Conservation (phyloP, 169 alveolate species). For the Plasmodium adleri region DNA sequence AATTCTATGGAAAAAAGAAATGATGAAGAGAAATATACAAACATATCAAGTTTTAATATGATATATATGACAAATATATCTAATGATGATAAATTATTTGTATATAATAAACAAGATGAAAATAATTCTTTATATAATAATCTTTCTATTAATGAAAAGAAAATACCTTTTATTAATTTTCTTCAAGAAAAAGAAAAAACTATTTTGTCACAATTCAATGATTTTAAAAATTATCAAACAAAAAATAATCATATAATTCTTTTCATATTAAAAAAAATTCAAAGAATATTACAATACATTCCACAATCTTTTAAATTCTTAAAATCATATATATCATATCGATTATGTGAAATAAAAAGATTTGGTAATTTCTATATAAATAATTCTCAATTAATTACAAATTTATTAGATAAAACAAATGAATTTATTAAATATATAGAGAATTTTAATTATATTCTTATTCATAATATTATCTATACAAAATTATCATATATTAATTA, state of each 20-base stretch:
- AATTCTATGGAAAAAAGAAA: neutral
- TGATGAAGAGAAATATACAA: neutral
- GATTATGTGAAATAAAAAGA: constrained; percentile 56
- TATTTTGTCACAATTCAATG: constrained; percentile 13
- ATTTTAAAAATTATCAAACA: constrained; percentile 24
- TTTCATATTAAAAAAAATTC: constrained; percentile 29
- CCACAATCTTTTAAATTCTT: constrained; percentile 23
- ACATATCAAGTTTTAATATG: constrained; percentile 26
- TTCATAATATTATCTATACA: neutral
- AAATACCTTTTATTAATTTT: constrained; percentile 2
- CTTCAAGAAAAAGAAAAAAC: constrained; percentile 37
- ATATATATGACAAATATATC: neutral
- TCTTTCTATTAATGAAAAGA: too few relatives aligned
- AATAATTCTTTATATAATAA: too few relatives aligned
- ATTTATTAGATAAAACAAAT: constrained; percentile 33
- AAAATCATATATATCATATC: constrained; percentile 60
- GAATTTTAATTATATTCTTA: constrained; percentile 9
- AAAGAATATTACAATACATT: constrained; percentile 27
- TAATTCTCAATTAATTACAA: constrained; percentile 23
- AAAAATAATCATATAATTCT: constrained; percentile 38
- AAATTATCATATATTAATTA: neutral
- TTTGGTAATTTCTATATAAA: constrained; percentile 2
- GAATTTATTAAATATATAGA: constrained; percentile 27
- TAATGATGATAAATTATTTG: constrained; percentile 13
- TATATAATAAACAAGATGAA: neutral